Percentiles rank a stretch among this genome's conserved stretches.
Evolutionary conservation across 306 rosid genomes (phyloP).

Genomic region (Pyrus communis): DNA sequence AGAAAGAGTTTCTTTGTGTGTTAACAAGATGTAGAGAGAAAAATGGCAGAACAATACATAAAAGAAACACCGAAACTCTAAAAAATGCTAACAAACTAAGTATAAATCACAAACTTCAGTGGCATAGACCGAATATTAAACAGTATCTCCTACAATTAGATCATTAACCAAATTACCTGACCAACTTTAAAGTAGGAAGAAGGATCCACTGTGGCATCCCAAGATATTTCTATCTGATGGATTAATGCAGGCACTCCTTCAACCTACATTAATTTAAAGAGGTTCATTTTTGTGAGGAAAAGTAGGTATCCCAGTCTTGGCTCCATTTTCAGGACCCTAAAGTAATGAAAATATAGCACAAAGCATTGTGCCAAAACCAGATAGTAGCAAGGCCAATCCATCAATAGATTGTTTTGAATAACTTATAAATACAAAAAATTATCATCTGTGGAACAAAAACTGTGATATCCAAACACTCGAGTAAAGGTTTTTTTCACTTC

Average conservation of each 20-base stretch:
- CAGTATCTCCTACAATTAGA: background rate
- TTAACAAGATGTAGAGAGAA: constrained; percentile 17
- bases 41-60: background rate
- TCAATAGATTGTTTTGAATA: background rate
- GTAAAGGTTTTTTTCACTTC: constrained; percentile 5
- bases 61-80: background rate
- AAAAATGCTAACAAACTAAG: too few species aligned
- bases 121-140: background rate
- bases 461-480: background rate
- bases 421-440: background rate
- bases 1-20: constrained; percentile 8
- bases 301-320: constrained; percentile 6
- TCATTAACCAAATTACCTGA: constrained; percentile 53
- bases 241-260: constrained; percentile 84
- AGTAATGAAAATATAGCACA: background rate
- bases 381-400: background rate
- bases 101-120: background rate
- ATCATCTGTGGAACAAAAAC: background rate
- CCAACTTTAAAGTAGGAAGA: constrained; percentile 71
- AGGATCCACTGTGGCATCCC: constrained; percentile 85
- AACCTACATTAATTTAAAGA: constrained; percentile 39
- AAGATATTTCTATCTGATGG: constrained; percentile 89
- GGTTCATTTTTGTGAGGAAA: background rate
- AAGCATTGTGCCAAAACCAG: background rate
- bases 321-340: constrained; percentile 2